Evolutionary conservation across 768 basidiomycete genomes (phyloP).

Genomic region (Tulasnella sp.): DNA sequence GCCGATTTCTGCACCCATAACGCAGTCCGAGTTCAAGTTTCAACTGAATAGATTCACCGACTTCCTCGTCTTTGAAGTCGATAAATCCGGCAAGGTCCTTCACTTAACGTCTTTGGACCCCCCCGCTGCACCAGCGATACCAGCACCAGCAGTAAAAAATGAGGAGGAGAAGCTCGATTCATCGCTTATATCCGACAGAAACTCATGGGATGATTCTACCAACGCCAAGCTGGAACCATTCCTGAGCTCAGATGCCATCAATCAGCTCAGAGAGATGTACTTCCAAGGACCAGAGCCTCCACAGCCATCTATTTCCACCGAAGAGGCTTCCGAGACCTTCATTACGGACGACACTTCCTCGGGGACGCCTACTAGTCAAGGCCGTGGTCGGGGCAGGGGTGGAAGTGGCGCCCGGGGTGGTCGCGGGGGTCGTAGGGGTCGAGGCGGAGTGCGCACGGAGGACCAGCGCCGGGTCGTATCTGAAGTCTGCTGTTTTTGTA

Average conservation of each 20-base stretch:
- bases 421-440: conserved; percentile 35
- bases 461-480: conserved; percentile 72
- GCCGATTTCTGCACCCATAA: conserved; percentile 20
- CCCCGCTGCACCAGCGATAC: conserved; percentile 30
- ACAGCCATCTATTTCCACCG: neutral
- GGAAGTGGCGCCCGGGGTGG: conserved; percentile 17
- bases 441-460: conserved; percentile 36
- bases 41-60: conserved; percentile 71
- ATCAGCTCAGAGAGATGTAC: conserved; percentile 58
- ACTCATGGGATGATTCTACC: conserved; percentile 52
- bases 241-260: conserved; percentile 50
- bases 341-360: conserved; percentile 17
- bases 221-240: conserved; percentile 46
- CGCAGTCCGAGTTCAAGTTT: neutral
- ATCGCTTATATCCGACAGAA: neutral
- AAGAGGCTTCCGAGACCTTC: conserved; percentile 12
- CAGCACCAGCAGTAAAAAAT: conserved; percentile 15
- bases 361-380: neutral
- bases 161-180: conserved; percentile 15
- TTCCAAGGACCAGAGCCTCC: conserved; percentile 76
- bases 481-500: conserved; percentile 45
- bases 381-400: conserved; percentile 1
- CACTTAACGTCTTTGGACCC: conserved; percentile 76
- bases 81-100: conserved; percentile 66
- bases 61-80: conserved; percentile 89